These are phyloP conservation scores for Agrostemma githago DNA, from an alignment of 148 eudicot species.

Conservation along the genomic window DNA sequence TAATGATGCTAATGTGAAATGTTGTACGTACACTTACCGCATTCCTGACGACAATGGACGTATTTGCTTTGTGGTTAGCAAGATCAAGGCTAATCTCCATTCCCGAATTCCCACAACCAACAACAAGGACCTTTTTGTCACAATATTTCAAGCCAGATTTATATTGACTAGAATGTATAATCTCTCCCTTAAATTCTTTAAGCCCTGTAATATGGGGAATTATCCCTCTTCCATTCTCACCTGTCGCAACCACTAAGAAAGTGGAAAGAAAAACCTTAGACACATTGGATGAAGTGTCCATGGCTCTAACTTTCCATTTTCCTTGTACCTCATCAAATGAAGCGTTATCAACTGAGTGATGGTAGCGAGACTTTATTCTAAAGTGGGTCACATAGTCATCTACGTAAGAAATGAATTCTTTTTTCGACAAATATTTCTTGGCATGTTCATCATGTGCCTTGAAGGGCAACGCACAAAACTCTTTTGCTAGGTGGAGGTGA, in stretches of 20 bases:
- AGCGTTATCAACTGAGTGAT: conserved; percentile 27
- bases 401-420: conserved; percentile 35
- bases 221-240: conserved; percentile 30
- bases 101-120: conserved; percentile 47
- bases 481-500: conserved; percentile 47
- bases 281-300: neutral
- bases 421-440: conserved; percentile 31
- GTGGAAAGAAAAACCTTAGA: conserved; percentile 15
- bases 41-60: conserved; percentile 38
- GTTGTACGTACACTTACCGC: conserved; percentile 27
- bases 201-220: conserved; percentile 34
- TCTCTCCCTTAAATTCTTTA: conserved; percentile 24
- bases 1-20: too few species aligned
- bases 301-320: conserved; percentile 33
- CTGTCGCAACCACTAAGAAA: conserved; percentile 38
- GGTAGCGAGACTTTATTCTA: conserved; percentile 28
- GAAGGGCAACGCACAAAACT: conserved; percentile 35
- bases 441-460: conserved; percentile 22
- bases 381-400: conserved; percentile 39
- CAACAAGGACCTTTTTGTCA: conserved; percentile 32
- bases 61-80: conserved; percentile 28
- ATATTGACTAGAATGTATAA: conserved; percentile 36
- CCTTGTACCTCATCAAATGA: conserved; percentile 14
- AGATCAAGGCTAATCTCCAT: conserved; percentile 47
- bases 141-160: conserved; percentile 28